Conservation (phyloP, 768 basidiomycete genomes). For the Collybiopsis luxurians region DNA sequence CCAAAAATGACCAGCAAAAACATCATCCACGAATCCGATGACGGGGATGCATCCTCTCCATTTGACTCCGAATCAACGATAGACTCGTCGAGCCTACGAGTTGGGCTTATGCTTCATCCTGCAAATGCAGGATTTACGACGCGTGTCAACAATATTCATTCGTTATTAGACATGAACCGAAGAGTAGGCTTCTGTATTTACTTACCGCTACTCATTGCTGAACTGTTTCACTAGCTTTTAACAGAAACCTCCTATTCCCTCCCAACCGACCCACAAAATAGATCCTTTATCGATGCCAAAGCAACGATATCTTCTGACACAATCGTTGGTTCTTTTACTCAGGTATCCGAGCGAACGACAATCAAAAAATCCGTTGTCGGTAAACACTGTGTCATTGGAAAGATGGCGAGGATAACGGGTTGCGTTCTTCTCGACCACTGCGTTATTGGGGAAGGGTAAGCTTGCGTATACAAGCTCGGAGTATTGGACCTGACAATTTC, state of each 20-base stretch:
- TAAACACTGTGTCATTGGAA: constrained; percentile 81
- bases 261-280: constrained; percentile 59
- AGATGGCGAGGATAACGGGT: constrained; percentile 77
- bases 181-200: constrained; percentile 45
- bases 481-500: constrained; percentile 4
- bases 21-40: not conserved
- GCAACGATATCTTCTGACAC: constrained; percentile 84
- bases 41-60: constrained; percentile 40
- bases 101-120: constrained; percentile 63
- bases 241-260: constrained; percentile 48
- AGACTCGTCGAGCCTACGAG: constrained; percentile 47
- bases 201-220: constrained; percentile 5
- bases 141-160: constrained; percentile 73
- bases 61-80: constrained; percentile 31
- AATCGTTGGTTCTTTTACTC: constrained; percentile 79
- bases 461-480: not conserved
- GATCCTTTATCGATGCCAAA: constrained; percentile 71
- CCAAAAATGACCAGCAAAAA: constrained; percentile 8
- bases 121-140: constrained; percentile 53
- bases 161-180: constrained; percentile 80
- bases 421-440: constrained; percentile 90
- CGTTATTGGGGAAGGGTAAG: constrained; percentile 82
- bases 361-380: constrained; percentile 83
- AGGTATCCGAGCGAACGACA: constrained; percentile 72
- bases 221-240: constrained; percentile 41